These are phyloP conservation scores for Thelonectria olida DNA, from an alignment of 2,329 filamentous ascomycete species.

Conservation along the genomic window DNA sequence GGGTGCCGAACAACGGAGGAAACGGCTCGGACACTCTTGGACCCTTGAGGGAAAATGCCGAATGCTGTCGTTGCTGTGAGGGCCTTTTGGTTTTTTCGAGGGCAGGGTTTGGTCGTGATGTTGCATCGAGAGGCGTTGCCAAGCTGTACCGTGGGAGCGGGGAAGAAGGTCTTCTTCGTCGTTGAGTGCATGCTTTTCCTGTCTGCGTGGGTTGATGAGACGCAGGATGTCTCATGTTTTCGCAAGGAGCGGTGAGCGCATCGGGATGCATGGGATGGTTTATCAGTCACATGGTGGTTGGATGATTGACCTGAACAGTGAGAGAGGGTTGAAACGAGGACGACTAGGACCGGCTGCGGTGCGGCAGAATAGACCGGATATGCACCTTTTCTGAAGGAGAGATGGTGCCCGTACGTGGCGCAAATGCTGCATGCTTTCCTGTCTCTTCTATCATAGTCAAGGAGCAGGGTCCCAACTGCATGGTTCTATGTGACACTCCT, in stretches of 20 bases:
- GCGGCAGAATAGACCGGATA: neutral
- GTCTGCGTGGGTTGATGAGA: too few relatives aligned
- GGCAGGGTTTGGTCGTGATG: neutral
- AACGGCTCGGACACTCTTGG: too few relatives aligned
- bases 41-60: too few relatives aligned
- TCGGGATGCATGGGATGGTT: neutral
- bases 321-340: conserved; percentile 2
- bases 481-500: neutral
- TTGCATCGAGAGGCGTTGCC: neutral
- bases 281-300: conserved; percentile 2
- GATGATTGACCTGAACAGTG: neutral
- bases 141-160: neutral
- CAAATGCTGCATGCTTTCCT: conserved; percentile 1
- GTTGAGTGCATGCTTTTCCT: neutral
- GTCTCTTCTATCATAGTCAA: neutral
- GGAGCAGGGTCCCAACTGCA: conserved; percentile 5
- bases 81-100: neutral
- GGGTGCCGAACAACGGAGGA: too few relatives aligned
- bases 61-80: too few relatives aligned
- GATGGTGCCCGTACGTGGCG: conserved; percentile 1
- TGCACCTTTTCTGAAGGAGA: neutral
- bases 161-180: neutral
- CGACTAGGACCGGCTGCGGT: neutral
- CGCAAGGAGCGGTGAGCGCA: conserved; percentile 6
- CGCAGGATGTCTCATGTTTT: conserved; percentile 12